Evolutionary conservation across 2,329 filamentous ascomycete genomes (phyloP), one percentile per base, ranked within the genome.

Genomic region (Plectosphaerella cucumerina): DNA sequence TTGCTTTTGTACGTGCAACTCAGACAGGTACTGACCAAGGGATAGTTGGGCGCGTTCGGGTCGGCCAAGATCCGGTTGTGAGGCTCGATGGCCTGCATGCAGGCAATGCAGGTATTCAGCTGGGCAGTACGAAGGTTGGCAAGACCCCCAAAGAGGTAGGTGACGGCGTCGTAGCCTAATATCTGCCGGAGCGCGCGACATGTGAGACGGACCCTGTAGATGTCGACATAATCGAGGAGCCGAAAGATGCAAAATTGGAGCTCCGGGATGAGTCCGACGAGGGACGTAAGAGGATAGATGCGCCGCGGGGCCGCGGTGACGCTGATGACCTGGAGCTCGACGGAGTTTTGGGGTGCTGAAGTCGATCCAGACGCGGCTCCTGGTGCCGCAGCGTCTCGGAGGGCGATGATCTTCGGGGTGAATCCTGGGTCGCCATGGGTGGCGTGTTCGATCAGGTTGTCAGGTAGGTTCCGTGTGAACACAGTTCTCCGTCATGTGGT

Each of bases 191-290:
- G 65, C 50, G 62, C 60, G 44, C 60, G 67, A 56, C 68, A 74
- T 9, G 72, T 73, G 20, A 66, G 64, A 11, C 74, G 68, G 14
- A 76, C 60, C 14, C 65, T 64, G 55, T 73, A 66, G n/a, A 76
- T 64, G 55, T 75, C 69, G 35, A 68, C 71, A 50, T 76, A 73
- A 50, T 64, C 63, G 48, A 75, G 69, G 20, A 68, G 58, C 17
- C 59, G 55, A 14, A 75, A 57, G 35, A 76, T 64, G 56, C 68
- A 59, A 35, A 74, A 59, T 46, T 74, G 70, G 6, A 77, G 54
- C 57, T 76, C 74, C 5, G 60, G 59, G 3, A 73, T 73, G 0
- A 76, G 63, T 20, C 60, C 60, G 34, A 72, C 57, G 4, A 76
- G 54, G 48, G 6, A 9, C 12, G 6, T 11, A 39, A 34, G 31